Conservation (phyloP, 139 green algal species). For the Coelastrella sp. region DNA sequence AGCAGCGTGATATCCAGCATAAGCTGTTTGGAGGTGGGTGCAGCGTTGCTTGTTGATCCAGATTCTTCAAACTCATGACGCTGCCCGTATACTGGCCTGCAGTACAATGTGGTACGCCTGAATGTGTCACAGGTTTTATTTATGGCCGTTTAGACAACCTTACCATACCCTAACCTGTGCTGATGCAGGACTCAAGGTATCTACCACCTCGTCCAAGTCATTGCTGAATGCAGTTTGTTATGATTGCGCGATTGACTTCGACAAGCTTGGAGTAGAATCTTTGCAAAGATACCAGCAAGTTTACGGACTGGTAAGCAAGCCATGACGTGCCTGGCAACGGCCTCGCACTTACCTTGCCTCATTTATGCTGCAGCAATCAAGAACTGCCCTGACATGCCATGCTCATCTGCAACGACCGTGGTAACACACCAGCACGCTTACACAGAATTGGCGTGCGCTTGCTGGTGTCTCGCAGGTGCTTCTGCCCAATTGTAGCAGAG, state of each 20-base stretch:
- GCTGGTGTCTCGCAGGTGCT: constrained; percentile 27
- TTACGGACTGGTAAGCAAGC: constrained; percentile 26
- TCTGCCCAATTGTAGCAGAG: not conserved
- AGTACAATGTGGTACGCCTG: no score
- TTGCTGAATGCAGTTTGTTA: constrained; percentile 1
- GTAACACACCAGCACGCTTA: no score
- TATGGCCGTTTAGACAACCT: no score
- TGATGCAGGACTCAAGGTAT: constrained; percentile 13
- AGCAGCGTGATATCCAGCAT: constrained; percentile 38
- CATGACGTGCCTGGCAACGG: not conserved
- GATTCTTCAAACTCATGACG: not conserved
- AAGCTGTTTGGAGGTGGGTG: not conserved
- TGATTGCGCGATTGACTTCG: constrained; percentile 16
- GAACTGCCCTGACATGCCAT: no score
- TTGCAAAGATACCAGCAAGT: constrained; percentile 34
- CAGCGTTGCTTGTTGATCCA: not conserved
- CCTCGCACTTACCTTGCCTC: no score
- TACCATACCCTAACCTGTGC: no score
- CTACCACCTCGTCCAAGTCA: not conserved
- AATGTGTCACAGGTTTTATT: no score
- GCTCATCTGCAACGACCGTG: no score
- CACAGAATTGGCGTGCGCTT: no score
- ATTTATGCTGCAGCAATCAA: no score
- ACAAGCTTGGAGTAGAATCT: constrained; percentile 33
- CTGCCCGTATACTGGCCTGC: no score